phyloP scores from a whole-genome alignment of 768 basidiomycete species.

The Suillus lakei region DNA sequence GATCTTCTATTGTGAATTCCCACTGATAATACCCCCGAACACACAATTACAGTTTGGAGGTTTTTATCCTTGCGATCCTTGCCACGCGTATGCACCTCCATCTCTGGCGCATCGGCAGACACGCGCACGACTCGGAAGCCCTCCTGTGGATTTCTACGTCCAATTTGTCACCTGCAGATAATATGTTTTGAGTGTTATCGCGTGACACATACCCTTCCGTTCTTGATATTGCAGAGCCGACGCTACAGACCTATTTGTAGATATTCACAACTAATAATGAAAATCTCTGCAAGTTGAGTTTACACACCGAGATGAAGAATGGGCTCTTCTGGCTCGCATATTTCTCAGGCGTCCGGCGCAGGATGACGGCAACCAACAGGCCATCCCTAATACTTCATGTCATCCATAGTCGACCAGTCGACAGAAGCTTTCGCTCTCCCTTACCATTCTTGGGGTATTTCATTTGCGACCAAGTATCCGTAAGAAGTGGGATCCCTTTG shows the following conservation, averaged over 20 bases:
- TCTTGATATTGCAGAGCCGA: background rate
- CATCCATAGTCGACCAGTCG: background rate
- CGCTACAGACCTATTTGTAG: background rate
- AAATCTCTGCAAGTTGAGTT: background rate
- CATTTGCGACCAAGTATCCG: no score
- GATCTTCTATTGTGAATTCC: background rate
- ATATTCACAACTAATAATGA: background rate
- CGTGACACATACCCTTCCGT: background rate
- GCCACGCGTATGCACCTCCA: constrained; percentile 2
- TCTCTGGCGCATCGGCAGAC: background rate
- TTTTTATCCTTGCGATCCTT: background rate
- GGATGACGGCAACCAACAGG: no score
- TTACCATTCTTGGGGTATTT: no score
- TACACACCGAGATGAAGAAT: background rate
- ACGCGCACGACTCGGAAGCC: accelerated
- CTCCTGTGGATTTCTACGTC: background rate
- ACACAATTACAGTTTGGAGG: background rate
- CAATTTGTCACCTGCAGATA: background rate
- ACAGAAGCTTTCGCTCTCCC: no score
- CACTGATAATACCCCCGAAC: background rate
- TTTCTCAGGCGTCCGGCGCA: background rate
- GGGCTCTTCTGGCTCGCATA: background rate
- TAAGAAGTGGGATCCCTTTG: no score
- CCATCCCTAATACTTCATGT: background rate
- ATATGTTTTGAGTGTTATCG: background rate